Evolutionary conservation across 306 rosid species (phyloP), one percentile per base, ranked within the genome.

Genomic region (Mucuna pruriens): DNA sequence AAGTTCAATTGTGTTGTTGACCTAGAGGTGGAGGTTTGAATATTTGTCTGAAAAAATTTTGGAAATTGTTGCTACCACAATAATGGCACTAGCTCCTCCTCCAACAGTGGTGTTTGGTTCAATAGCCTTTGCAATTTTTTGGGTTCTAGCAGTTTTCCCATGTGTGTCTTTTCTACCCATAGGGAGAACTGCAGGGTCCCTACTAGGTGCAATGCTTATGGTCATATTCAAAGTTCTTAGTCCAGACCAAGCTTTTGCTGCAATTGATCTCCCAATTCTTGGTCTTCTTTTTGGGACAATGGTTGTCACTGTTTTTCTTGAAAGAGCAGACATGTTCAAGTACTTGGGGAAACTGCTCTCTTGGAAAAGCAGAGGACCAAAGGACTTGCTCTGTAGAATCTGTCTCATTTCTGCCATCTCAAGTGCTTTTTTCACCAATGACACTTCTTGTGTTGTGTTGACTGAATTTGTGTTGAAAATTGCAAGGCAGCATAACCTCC

Each of bases 281-380:
- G 99, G 98, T 72, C 96, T 95, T 71, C 91, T 95, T 48, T 95
- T 93, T 57, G 99, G 98, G 12, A 95, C 99, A 63, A 95, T 95
- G 98, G 96, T 95, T 63, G 99, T 93, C 9, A 90, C 95, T 75
- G 84, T 91, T 44, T 95, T 91, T 87, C 99, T 95, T 15, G 98
- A 95, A 87, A 83, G 90, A 75, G 99, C 97, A 20, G 94, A 93
- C 71, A 88, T 95, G 94, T 95, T 95, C 72, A 93, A 87, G 34
- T 91, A 95, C 87, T 80, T 95, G 62, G 99, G 94, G 6, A 91
- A 84, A 76, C 69, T 95, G 72, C 94, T 95, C 10, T 85, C 91
- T 15, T 95, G 98, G 99, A 93, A 85, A 75, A 91, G 96, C 46
- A 76, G 5, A 84, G 99, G 99, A 29, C 90, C 98, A 71, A 93